phyloP scores from a whole-genome alignment of 2,329 filamentous ascomycete genomes.

The Elsinoe perseae region DNA sequence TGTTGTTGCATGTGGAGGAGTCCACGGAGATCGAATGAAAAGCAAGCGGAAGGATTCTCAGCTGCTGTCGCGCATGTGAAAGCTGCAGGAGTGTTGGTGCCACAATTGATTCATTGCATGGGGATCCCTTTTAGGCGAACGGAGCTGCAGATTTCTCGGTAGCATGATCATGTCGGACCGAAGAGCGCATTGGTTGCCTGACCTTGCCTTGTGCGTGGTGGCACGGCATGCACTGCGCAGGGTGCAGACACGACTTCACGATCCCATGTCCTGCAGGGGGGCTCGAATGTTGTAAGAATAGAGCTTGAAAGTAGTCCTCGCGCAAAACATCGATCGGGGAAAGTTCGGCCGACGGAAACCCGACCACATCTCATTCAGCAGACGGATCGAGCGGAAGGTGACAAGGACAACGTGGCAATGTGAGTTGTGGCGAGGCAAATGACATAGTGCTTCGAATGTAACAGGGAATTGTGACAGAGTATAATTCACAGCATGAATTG shows the following conservation, averaged over 20 bases:
- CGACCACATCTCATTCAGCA: not conserved
- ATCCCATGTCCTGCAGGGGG: no score
- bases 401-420: no score
- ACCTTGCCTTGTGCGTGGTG: not conserved
- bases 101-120: not conserved
- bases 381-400: no score
- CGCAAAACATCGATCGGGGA: not conserved
- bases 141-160: not conserved
- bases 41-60: not conserved
- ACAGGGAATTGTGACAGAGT: no score
- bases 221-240: not conserved
- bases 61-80: not conserved
- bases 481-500: not conserved
- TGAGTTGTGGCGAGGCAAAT: no score
- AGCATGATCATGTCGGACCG: conserved; percentile 8
- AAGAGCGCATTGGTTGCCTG: not conserved
- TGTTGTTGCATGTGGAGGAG: not conserved
- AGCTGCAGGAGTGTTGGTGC: conserved; percentile 2
- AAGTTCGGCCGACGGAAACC: not conserved
- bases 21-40: not conserved
- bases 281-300: not conserved
- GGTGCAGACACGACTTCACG: no score
- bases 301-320: not conserved
- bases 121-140: not conserved
- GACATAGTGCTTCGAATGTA: no score